A percentile compares a stretch with the other conserved stretches of the same genome.
These are phyloP conservation scores for Verticillium tricorpus DNA, from an alignment of 2,329 filamentous ascomycete genomes.

Conservation along the genomic window DNA sequence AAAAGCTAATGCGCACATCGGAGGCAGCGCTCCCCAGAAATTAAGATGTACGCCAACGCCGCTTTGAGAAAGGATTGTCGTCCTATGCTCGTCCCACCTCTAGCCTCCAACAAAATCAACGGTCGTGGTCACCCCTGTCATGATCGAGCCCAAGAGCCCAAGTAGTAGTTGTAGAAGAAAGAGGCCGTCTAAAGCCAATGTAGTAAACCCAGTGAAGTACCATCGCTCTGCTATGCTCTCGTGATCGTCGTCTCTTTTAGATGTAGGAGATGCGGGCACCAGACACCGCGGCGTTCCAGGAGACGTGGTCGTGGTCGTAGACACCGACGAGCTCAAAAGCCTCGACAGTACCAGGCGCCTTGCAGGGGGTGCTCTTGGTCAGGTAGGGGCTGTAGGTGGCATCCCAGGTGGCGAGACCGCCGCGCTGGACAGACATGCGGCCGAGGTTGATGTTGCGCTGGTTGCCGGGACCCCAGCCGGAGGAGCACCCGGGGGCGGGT, in stretches of 20 bases:
- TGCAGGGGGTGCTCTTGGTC: constrained; percentile 10
- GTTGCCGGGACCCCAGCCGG: constrained; percentile 19
- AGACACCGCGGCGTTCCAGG: constrained; percentile 6
- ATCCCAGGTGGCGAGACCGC: constrained; percentile 9
- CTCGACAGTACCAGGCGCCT: constrained; percentile 9
- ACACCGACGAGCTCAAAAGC: constrained; percentile 13
- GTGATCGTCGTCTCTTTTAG: neutral
- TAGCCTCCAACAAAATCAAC: neutral
- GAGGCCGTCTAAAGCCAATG: neutral
- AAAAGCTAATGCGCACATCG: neutral
- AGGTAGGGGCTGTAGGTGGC: constrained; percentile 10
- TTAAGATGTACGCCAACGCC: neutral
- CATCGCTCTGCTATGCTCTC: neutral
- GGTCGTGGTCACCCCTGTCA: neutral
- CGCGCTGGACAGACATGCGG: constrained; percentile 3
- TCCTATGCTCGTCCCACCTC: neutral
- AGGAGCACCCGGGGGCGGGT: constrained; percentile 15
- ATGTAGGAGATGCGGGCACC: constrained; percentile 10
- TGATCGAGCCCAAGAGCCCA: neutral
- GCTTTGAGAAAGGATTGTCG: neutral
- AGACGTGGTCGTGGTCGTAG: constrained; percentile 10
- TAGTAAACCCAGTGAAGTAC: neutral
- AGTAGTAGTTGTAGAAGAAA: neutral
- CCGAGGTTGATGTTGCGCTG: constrained; percentile 17
- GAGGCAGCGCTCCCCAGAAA: neutral